Base-by-base conservation (phyloP, 2,329 filamentous ascomycete genomes). In the Calonectria honghensis region DNA sequence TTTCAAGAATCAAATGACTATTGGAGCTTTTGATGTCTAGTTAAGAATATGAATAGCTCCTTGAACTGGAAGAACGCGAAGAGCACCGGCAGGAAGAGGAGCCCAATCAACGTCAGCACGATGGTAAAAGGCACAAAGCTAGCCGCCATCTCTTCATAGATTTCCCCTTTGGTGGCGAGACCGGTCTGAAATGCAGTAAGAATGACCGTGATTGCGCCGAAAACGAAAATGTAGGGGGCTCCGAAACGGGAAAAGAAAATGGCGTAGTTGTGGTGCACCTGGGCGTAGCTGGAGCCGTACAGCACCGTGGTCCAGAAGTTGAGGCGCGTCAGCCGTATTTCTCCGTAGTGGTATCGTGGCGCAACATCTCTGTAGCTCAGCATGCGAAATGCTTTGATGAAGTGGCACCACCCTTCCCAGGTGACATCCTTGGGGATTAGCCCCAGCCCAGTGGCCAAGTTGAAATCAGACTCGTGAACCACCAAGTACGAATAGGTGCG, bases 321-420 rank as follows among this genome's bases (percentile, higher is more conserved):
- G 68, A 85, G 79, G 13, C 84, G 79, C 3, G 78, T 81, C 10
- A 85, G 80, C 5, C 85, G 83, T 9, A 86, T 79, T 75, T 86
- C 85, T n/a, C 84, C 85, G 73, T 83, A 85, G 32, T 81, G 71
- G 71, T 83, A 86, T 1, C 85, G 81, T 3, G 72, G 75, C 29
- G 76, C 77, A 10, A 84, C 81, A 1, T 77, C 39, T 0, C 72
- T 27, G 52, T 84, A 83, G 11, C 66, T 45, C 11, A 84, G 66
- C 11, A 69, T 18, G 1, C 68, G 57, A 69, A 85, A 85, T 4
- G 75, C 76, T 11, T 72, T 63, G 35, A 85, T 81, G 75, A 85
- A 85, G 4, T 73, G 52, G 73, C 79, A 82, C 78, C 78, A 83
- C n/a, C 29, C 57, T 54, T 80, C 77, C 76, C 81, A 81, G 18